Percentiles rank a stretch among this genome's conserved stretches.
These are phyloP conservation scores for Lentinula boryana DNA, from an alignment of 768 basidiomycete species.

Conservation along the genomic window DNA sequence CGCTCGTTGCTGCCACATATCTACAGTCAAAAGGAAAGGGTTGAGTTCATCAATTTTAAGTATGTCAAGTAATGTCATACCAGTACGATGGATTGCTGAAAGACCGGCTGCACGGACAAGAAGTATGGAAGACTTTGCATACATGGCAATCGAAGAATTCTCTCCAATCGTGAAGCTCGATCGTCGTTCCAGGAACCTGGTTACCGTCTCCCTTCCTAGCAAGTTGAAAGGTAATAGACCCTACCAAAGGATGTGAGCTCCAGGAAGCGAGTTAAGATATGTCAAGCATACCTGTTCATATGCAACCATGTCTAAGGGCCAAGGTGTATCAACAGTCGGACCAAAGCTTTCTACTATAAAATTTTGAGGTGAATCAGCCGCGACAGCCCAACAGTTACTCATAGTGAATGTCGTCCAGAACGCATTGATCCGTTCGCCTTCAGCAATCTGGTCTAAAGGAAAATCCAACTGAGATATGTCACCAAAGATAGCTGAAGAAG, in stretches of 20 bases:
- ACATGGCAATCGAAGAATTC: background rate
- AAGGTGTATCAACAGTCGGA: slow-evolving; percentile 6
- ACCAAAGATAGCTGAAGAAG: slow-evolving; percentile 32
- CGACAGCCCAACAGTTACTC: slow-evolving; percentile 24
- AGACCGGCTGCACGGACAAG: background rate
- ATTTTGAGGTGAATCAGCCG: slow-evolving; percentile 13
- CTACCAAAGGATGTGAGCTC: background rate
- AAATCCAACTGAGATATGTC: slow-evolving; percentile 20
- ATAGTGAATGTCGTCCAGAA: slow-evolving; percentile 35
- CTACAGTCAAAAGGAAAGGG: background rate
- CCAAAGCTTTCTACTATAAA: background rate
- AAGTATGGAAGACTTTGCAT: background rate
- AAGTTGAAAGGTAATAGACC: slow-evolving; percentile 18
- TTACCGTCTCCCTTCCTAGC: background rate
- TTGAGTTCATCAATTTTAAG: background rate
- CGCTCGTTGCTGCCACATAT: background rate
- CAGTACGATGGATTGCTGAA: background rate
- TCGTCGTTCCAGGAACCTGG: slow-evolving; percentile 1
- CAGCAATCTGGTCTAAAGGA: slow-evolving; percentile 20
- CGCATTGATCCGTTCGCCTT: slow-evolving; percentile 33
- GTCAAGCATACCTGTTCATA: slow-evolving; percentile 10
- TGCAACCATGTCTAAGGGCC: slow-evolving; percentile 4
- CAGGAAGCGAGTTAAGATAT: background rate
- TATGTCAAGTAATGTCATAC: background rate
- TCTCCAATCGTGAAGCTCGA: background rate